phyloP scores from a whole-genome alignment of 2,329 filamentous ascomycete genomes.

The Lachnellula suecica region DNA sequence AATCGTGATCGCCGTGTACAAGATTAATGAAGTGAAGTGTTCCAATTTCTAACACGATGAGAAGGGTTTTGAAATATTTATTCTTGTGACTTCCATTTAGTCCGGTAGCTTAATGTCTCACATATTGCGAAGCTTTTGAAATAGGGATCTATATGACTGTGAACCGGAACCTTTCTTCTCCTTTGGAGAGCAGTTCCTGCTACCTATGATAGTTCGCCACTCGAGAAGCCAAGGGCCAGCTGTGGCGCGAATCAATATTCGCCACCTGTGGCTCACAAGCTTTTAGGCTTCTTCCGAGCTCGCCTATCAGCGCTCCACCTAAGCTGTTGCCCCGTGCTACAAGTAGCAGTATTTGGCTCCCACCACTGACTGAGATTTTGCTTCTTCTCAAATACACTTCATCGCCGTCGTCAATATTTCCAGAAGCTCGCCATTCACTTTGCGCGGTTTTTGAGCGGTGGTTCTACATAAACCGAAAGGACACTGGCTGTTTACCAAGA shows the following conservation, averaged over 20 bases:
- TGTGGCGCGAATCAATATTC: not conserved
- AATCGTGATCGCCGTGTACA: not conserved
- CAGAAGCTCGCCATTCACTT: slow-evolving; percentile 1
- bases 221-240: not conserved
- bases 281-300: not conserved
- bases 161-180: too few relatives aligned
- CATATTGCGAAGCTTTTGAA: too few relatives aligned
- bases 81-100: too few relatives aligned
- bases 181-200: too few relatives aligned
- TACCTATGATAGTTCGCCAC: not conserved
- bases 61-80: too few relatives aligned
- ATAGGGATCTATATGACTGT: too few relatives aligned
- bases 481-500: not conserved
- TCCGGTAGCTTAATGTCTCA: too few relatives aligned
- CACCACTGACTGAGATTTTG: not conserved
- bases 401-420: not conserved
- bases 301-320: not conserved
- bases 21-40: too few relatives aligned
- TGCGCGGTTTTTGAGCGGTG: not conserved
- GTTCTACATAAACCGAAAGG: not conserved
- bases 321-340: not conserved
- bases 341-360: not conserved
- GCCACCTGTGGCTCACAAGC: not conserved
- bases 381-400: not conserved
- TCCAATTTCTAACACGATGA: too few relatives aligned